A percentile compares a stretch with the other conserved stretches of the same genome.
Conservation (phyloP, 768 basidiomycete genomes). For the Mycena pura region DNA sequence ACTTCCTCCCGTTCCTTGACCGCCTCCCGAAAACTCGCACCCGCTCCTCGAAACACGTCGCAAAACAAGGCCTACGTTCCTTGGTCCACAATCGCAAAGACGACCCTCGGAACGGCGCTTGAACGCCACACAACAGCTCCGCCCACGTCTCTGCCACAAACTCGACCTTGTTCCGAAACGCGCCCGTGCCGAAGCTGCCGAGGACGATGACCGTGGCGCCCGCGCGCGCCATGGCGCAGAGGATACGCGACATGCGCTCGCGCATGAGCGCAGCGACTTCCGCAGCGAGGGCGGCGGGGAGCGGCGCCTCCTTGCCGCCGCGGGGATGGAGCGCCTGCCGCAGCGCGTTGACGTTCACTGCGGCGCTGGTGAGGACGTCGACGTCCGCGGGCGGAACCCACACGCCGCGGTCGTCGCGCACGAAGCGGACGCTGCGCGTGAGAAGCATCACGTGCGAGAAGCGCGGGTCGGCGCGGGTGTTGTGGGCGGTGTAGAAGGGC, state of each 20-base stretch:
- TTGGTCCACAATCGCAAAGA: too few species aligned
- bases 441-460: constrained; percentile 64
- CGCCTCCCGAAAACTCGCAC: too few species aligned
- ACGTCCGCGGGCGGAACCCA: constrained; percentile 51
- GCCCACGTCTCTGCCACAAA: constrained; percentile 68
- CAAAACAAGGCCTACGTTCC: too few species aligned
- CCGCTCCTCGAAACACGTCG: too few species aligned
- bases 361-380: constrained; percentile 60
- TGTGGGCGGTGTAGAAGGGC: too few species aligned
- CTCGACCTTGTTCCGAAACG: constrained; percentile 67
- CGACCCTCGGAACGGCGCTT: not conserved
- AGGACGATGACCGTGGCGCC: constrained; percentile 66
- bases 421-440: constrained; percentile 51
- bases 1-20: too few species aligned
- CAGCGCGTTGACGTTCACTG: constrained; percentile 47
- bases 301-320: not conserved
- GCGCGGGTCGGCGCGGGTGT: too few species aligned
- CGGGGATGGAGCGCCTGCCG: not conserved
- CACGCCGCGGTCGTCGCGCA: constrained; percentile 54
- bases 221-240: constrained; percentile 66
- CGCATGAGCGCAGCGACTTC: constrained; percentile 62
- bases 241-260: constrained; percentile 73
- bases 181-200: constrained; percentile 81
- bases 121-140: constrained; percentile 49
- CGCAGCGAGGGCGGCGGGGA: constrained; percentile 33